Percentiles rank a stretch among this genome's conserved stretches.
phyloP scores from a whole-genome alignment of 805 yeast genomes.

The Ogataea paradorogensis region DNA sequence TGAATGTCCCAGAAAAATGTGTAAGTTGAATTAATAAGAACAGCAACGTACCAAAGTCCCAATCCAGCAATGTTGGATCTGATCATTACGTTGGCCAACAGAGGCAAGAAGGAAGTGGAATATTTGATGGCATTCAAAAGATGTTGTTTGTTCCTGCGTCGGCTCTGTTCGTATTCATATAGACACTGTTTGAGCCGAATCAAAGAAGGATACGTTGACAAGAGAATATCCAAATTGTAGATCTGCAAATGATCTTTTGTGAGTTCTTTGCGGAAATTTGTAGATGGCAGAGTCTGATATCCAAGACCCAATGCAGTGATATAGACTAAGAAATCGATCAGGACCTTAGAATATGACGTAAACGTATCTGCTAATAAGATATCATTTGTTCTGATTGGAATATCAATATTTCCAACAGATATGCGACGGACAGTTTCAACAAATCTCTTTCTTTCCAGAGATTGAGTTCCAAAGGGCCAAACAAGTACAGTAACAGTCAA shows the following conservation, averaged over 20 bases:
- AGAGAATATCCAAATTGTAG: constrained; percentile 31
- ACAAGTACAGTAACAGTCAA: constrained; percentile 35
- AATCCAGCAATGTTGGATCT: constrained; percentile 30
- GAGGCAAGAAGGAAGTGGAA: constrained; percentile 55
- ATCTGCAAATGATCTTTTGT: constrained; percentile 31
- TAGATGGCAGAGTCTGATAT: constrained; percentile 34
- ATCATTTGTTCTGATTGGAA: constrained; percentile 66
- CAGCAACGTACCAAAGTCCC: constrained; percentile 42
- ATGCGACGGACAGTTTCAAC: constrained; percentile 51
- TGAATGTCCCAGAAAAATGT: constrained; percentile 86
- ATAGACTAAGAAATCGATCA: constrained; percentile 67
- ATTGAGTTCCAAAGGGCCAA: constrained; percentile 28
- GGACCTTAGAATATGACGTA: constrained; percentile 73
- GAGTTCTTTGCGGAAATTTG: constrained; percentile 21
- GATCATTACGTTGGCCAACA: constrained; percentile 35
- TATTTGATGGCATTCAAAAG: constrained; percentile 75
- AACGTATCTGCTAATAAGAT: constrained; percentile 80
- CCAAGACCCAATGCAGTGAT: constrained; percentile 43
- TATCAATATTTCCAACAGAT: constrained; percentile 56
- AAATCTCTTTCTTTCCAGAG: constrained; percentile 43
- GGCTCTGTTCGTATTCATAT: constrained; percentile 55
- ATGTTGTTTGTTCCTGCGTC: constrained; percentile 47
- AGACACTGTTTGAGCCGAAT: constrained; percentile 82
- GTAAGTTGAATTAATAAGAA: constrained; percentile 66
- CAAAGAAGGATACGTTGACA: constrained; percentile 55